phyloP scores from a whole-genome alignment of 371 early-diverging fungal genomes.

The Mucor saturninus region DNA sequence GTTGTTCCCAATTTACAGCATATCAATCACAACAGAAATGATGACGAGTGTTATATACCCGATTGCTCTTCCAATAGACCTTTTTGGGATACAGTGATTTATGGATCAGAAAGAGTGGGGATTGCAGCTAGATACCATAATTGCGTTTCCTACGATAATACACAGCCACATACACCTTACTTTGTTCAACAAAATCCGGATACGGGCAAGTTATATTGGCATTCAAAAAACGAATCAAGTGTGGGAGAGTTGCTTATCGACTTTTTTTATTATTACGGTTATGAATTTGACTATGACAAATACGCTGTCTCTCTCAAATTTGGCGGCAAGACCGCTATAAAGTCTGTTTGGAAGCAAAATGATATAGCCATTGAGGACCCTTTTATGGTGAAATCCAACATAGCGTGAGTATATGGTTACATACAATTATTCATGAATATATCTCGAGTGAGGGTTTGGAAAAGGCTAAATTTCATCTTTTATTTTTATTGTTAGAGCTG shows the following conservation, averaged over 20 bases:
- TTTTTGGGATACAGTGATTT: slow-evolving; percentile 11
- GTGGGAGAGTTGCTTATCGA: slow-evolving; percentile 13
- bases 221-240: neutral
- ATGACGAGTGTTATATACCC: neutral
- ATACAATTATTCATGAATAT: no score
- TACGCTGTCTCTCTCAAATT: slow-evolving; percentile 14
- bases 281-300: slow-evolving; percentile 13
- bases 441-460: neutral
- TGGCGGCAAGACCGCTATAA: slow-evolving; percentile 1
- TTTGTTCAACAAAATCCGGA: neutral
- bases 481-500: neutral
- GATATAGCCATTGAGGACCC: slow-evolving; percentile 17
- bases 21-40: neutral
- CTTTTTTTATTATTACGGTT: slow-evolving; percentile 22
- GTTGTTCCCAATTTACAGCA: slow-evolving; percentile 24
- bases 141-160: neutral
- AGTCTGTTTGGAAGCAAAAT: neutral
- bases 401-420: slow-evolving; percentile 12
- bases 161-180: neutral
- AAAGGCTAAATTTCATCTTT: neutral
- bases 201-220: slow-evolving; percentile 10
- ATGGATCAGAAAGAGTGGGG: neutral
- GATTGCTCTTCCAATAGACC: slow-evolving; percentile 5
- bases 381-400: slow-evolving; percentile 10
- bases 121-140: slow-evolving; percentile 15